Percentiles rank a stretch among this genome's conserved stretches.
These are phyloP conservation scores for Diutina scorzettiae DNA, from an alignment of 1,139 yeast species.

Conservation along the genomic window DNA sequence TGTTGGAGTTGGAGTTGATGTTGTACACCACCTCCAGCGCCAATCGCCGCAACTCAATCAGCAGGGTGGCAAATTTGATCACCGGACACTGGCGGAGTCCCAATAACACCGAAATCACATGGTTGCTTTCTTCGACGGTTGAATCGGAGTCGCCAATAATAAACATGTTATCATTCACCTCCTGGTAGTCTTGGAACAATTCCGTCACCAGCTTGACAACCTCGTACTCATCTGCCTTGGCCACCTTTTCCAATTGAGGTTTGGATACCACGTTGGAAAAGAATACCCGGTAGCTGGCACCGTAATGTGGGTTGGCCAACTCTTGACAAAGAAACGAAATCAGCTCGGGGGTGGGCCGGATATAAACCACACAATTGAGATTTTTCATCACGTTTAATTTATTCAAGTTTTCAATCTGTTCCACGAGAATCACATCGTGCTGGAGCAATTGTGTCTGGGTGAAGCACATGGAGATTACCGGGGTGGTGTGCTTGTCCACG, in stretches of 20 bases:
- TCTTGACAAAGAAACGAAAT: constrained; percentile 52
- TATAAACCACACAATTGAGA: constrained; percentile 67
- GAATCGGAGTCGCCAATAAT: constrained; percentile 19
- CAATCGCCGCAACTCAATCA: constrained; percentile 49
- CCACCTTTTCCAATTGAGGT: constrained; percentile 69
- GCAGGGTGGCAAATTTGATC: constrained; percentile 62
- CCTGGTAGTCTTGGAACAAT: constrained; percentile 70
- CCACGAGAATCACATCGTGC: constrained; percentile 74
- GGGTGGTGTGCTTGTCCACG: constrained; percentile 69
- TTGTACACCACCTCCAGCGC: constrained; percentile 58
- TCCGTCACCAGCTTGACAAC: constrained; percentile 67
- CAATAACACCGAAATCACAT: constrained; percentile 53
- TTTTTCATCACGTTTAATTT: constrained; percentile 43
- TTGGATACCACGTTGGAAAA: constrained; percentile 70
- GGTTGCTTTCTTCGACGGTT: constrained; percentile 37
- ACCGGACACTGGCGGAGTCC: constrained; percentile 70
- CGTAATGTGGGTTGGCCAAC: constrained; percentile 66
- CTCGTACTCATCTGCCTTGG: constrained; percentile 85
- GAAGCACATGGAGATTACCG: constrained; percentile 73
- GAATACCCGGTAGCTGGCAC: constrained; percentile 56
- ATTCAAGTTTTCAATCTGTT: constrained; percentile 42
- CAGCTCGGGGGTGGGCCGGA: constrained; percentile 62
- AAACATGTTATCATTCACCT: constrained; percentile 60
- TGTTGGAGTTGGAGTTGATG: constrained; percentile 43
- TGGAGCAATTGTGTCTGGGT: constrained; percentile 78